These are phyloP conservation scores for Fusarium continuum DNA, from an alignment of 2,329 filamentous ascomycete species.

Conservation along the genomic window DNA sequence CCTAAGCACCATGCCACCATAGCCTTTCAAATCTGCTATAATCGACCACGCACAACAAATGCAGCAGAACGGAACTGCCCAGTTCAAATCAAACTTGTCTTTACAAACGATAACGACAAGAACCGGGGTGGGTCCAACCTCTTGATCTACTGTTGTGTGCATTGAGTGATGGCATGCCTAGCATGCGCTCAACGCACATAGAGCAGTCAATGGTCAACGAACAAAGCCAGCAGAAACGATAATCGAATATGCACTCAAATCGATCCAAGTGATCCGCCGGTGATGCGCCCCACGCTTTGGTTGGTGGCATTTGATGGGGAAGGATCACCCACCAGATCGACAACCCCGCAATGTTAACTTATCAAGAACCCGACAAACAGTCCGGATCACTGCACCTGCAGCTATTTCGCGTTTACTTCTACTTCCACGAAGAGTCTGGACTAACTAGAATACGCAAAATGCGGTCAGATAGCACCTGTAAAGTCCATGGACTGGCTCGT, in stretches of 20 bases:
- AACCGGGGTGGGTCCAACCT: too few relatives aligned
- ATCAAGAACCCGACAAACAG: slow-evolving; percentile 1
- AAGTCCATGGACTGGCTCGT: slow-evolving; percentile 2
- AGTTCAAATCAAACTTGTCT: too few relatives aligned
- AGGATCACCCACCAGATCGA: slow-evolving; percentile 40
- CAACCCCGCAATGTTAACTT: slow-evolving; percentile 36
- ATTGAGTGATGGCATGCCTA: too few relatives aligned
- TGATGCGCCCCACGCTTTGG: slow-evolving; percentile 36
- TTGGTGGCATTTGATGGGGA: slow-evolving; percentile 31
- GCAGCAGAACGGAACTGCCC: too few relatives aligned
- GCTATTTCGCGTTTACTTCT: background rate
- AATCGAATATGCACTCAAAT: slow-evolving; percentile 5
- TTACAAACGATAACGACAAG: too few relatives aligned
- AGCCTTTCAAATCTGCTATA: too few relatives aligned
- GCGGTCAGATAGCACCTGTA: background rate
- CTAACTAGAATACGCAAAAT: background rate
- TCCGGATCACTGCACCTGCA: background rate
- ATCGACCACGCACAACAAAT: too few relatives aligned
- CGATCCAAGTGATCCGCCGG: slow-evolving; percentile 17
- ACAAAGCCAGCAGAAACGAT: background rate
- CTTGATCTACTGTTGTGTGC: background rate
- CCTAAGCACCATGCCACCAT: too few relatives aligned
- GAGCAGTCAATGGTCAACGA: background rate
- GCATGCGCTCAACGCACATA: too few relatives aligned
- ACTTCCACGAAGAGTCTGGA: background rate